phyloP scores from a whole-genome alignment of 768 basidiomycete species.

The Suillus plorans region DNA sequence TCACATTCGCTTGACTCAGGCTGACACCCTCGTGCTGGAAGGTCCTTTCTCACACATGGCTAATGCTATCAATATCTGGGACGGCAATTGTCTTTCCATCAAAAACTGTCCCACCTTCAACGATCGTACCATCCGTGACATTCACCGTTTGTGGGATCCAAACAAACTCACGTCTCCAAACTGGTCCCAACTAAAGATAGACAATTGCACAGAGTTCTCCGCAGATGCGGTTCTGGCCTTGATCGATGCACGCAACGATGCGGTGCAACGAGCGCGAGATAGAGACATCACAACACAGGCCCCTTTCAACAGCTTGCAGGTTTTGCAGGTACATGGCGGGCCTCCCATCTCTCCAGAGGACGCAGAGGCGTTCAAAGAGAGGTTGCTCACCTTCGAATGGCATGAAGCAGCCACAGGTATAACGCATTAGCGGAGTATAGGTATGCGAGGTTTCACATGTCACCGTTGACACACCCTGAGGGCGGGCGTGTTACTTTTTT shows the following conservation, averaged over 20 bases:
- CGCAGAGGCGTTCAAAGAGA: not conserved
- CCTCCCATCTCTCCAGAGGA: not conserved
- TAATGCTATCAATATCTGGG: not conserved
- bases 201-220: not conserved
- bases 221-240: not conserved
- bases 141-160: not conserved
- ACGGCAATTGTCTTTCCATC: not conserved
- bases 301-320: not conserved
- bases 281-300: not conserved
- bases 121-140: not conserved
- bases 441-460: not conserved
- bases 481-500: not conserved
- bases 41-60: not conserved
- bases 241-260: not conserved
- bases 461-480: not conserved
- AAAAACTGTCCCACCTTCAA: not conserved
- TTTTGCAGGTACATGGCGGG: not conserved
- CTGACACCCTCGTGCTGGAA: constrained; percentile 1
- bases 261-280: not conserved
- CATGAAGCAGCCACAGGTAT: constrained; percentile 1
- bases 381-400: not conserved
- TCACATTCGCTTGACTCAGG: not conserved
- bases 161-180: not conserved
- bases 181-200: constrained; percentile 2
- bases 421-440: not conserved